Evolutionary conservation across 2,329 filamentous ascomycete genomes (phyloP).

Genomic region (Trichoderma guizhouense): DNA sequence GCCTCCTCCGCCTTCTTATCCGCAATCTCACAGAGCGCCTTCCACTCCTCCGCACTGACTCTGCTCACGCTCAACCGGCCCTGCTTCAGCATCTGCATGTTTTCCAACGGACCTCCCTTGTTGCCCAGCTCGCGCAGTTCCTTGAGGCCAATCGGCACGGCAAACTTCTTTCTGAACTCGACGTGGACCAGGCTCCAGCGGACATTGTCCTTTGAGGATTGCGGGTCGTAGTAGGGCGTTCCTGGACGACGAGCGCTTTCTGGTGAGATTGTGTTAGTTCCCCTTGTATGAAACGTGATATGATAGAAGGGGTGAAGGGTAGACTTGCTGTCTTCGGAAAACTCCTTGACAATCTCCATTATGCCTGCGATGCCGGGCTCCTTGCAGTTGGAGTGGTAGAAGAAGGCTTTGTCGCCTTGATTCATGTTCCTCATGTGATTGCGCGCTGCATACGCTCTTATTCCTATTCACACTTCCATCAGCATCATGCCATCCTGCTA

Average conservation of each 20-base stretch:
- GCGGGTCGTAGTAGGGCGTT: conserved; percentile 76
- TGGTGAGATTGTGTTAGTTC: conserved; percentile 20
- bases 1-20: conserved; percentile 40
- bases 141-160: conserved; percentile 64
- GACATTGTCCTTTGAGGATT: conserved; percentile 55
- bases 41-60: conserved; percentile 64
- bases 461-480: conserved; percentile 34
- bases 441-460: conserved; percentile 60
- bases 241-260: conserved; percentile 33
- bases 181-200: conserved; percentile 88
- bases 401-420: conserved; percentile 87
- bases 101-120: conserved; percentile 55
- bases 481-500: background rate
- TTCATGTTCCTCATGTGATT: conserved; percentile 94
- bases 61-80: conserved; percentile 77
- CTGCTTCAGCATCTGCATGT: conserved; percentile 81
- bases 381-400: conserved; percentile 95
- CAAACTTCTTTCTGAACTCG: conserved; percentile 79
- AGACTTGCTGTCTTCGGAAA: conserved; percentile 68
- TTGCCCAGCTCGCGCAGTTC: conserved; percentile 65
- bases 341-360: conserved; percentile 86
- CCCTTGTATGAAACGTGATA: background rate
- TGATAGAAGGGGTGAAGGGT: background rate
- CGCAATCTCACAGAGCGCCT: conserved; percentile 55
- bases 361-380: conserved; percentile 80